Percentiles rank a stretch among this genome's conserved stretches.
These are phyloP conservation scores for Kwoniella newhampshirensis DNA, from an alignment of 768 basidiomycete genomes.

Conservation along the genomic window DNA sequence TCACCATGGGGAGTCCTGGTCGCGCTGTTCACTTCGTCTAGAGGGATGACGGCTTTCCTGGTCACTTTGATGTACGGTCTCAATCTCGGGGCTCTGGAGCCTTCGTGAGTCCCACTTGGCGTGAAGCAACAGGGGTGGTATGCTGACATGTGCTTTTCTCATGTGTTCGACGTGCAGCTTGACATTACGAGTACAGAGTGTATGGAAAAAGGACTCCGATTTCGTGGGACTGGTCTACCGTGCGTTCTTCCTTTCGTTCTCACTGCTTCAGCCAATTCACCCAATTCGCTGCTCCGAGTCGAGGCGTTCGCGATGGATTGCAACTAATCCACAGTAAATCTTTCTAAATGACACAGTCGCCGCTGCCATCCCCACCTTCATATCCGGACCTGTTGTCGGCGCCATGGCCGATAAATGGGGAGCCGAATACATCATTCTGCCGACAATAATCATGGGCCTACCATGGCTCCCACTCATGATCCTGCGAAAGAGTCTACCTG, in stretches of 20 bases:
- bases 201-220: slow-evolving; percentile 36
- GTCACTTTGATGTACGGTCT: slow-evolving; percentile 31
- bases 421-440: slow-evolving; percentile 31
- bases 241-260: slow-evolving; percentile 1
- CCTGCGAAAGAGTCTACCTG: slow-evolving; percentile 25
- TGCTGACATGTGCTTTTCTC: not conserved
- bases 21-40: slow-evolving; percentile 15
- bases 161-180: slow-evolving; percentile 17
- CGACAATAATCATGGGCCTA: slow-evolving; percentile 23
- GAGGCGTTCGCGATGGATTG: not conserved
- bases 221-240: slow-evolving; percentile 40
- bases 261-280: not conserved
- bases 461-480: slow-evolving; percentile 39
- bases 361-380: slow-evolving; percentile 40
- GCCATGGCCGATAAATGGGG: slow-evolving; percentile 38
- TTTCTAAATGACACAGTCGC: slow-evolving; percentile 26
- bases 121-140: too few relatives aligned
- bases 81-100: slow-evolving; percentile 32
- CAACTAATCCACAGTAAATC: too few relatives aligned
- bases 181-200: slow-evolving; percentile 28
- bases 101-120: slow-evolving; percentile 28
- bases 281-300: not conserved
- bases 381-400: slow-evolving; percentile 34
- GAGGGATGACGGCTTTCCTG: slow-evolving; percentile 32
- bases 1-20: slow-evolving; percentile 21